phyloP scores from a whole-genome alignment of 805 yeast genomes.

The Candida glaebosa region DNA sequence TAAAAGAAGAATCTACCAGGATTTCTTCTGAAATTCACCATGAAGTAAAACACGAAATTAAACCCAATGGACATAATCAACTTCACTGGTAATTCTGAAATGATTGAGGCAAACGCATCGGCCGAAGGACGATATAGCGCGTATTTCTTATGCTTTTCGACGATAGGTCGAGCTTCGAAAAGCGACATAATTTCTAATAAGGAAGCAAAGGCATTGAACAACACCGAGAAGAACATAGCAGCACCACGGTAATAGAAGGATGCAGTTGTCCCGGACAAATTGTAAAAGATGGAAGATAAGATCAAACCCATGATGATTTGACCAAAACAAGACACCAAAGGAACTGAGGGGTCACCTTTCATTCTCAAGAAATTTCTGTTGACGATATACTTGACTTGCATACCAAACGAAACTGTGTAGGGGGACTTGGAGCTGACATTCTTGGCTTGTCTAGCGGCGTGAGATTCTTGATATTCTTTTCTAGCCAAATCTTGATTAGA shows the following conservation, averaged over 20 bases:
- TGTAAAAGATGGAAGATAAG: conserved; percentile 58
- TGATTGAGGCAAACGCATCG: conserved; percentile 60
- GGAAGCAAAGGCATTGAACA: conserved; percentile 59
- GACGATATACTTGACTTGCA: conserved; percentile 51
- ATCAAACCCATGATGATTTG: conserved; percentile 55
- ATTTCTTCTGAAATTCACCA: conserved; percentile 42
- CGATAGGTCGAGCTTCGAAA: conserved; percentile 60
- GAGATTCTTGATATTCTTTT: conserved; percentile 19
- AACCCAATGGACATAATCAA: conserved; percentile 27
- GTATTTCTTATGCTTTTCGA: conserved; percentile 68
- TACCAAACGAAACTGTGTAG: conserved; percentile 41
- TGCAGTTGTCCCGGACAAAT: conserved; percentile 44
- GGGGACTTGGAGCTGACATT: conserved; percentile 31
- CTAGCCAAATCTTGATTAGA: conserved; percentile 15
- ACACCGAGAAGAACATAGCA: conserved; percentile 55
- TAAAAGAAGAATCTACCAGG: conserved; percentile 38
- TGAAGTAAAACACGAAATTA: conserved; percentile 41
- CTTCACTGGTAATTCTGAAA: conserved; percentile 65
- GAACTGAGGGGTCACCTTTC: conserved; percentile 54
- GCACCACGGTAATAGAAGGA: conserved; percentile 67
- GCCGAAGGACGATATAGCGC: conserved; percentile 73
- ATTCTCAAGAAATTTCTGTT: conserved; percentile 53
- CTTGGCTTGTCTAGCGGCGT: conserved; percentile 38
- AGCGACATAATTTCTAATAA: conserved; percentile 57
- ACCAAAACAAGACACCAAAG: conserved; percentile 49